phyloP scores from a whole-genome alignment of 1,139 yeast genomes.

The Geotrichum citri-aurantii region DNA sequence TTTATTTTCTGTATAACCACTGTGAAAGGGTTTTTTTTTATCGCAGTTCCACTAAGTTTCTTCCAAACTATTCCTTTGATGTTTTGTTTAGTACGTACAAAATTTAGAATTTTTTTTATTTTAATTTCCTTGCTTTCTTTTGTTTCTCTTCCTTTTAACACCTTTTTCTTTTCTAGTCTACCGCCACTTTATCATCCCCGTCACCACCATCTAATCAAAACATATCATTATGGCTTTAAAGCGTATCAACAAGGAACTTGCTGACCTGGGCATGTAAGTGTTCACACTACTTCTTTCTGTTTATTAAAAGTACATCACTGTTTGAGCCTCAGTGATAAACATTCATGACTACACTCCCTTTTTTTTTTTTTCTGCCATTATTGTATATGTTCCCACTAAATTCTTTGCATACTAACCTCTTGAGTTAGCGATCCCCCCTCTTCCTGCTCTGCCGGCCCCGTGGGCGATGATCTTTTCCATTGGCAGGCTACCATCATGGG shows the following conservation, averaged over 20 bases:
- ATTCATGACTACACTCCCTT: not conserved
- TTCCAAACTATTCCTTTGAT: not conserved
- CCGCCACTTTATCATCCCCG: not conserved
- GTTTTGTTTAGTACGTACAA: not conserved
- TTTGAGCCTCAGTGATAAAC: not conserved
- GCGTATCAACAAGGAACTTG: constrained; percentile 93
- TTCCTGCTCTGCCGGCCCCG: constrained; percentile 98
- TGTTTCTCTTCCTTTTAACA: not conserved
- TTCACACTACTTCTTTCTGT: not conserved
- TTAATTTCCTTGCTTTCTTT: not conserved
- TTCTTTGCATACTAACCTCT: not conserved
- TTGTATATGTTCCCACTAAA: not conserved
- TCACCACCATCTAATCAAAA: not conserved
- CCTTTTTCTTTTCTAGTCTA: not conserved
- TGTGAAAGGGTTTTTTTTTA: not conserved
- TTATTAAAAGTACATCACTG: not conserved
- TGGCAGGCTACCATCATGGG: constrained; percentile 98
- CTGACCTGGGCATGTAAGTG: constrained; percentile 88
- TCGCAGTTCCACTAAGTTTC: not conserved
- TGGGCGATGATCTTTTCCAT: constrained; percentile 90
- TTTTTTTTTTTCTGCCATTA: not conserved
- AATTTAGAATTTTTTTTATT: not conserved
- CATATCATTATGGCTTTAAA: constrained; percentile 65
- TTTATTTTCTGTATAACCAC: not conserved
- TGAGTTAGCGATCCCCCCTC: constrained; percentile 88